Conservation (phyloP, 1,284 basidiomycete genomes). For the Sporisorium sorghi region DNA sequence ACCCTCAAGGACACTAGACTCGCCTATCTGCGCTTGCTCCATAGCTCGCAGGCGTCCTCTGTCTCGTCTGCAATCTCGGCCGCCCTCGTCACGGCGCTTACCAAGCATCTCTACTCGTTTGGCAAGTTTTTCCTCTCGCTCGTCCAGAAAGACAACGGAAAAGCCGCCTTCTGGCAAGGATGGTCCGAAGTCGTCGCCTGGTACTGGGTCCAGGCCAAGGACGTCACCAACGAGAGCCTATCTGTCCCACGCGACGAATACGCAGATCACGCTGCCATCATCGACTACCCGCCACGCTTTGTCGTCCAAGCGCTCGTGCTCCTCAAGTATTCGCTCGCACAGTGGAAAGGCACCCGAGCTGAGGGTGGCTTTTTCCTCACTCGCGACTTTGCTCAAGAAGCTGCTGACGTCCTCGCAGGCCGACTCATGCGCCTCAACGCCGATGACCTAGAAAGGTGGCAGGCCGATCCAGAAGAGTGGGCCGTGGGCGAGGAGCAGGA, state of each 20-base stretch:
- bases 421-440: slow-evolving; percentile 60
- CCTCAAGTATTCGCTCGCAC: slow-evolving; percentile 55
- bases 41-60: slow-evolving; percentile 21
- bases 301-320: slow-evolving; percentile 64
- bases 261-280: slow-evolving; percentile 42
- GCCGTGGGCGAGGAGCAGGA: slow-evolving; percentile 61
- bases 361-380: slow-evolving; percentile 49
- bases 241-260: slow-evolving; percentile 49
- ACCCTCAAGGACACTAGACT: slow-evolving; percentile 50
- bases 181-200: slow-evolving; percentile 66
- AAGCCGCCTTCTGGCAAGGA: slow-evolving; percentile 62
- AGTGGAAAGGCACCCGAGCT: slow-evolving; percentile 57
- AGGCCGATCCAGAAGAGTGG: slow-evolving; percentile 62
- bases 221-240: slow-evolving; percentile 40
- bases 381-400: slow-evolving; percentile 52
- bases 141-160: slow-evolving; percentile 57
- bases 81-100: slow-evolving; percentile 50
- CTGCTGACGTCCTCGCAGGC: slow-evolving; percentile 58
- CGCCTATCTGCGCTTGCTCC: slow-evolving; percentile 46
- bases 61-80: slow-evolving; percentile 18
- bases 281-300: slow-evolving; percentile 60
- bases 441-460: slow-evolving; percentile 63
- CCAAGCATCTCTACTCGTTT: slow-evolving; percentile 63
- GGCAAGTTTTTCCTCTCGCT: slow-evolving; percentile 66
- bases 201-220: slow-evolving; percentile 64